Evolutionary conservation across 768 basidiomycete species (phyloP).

Genomic region (Coprinopsis cinerea): DNA sequence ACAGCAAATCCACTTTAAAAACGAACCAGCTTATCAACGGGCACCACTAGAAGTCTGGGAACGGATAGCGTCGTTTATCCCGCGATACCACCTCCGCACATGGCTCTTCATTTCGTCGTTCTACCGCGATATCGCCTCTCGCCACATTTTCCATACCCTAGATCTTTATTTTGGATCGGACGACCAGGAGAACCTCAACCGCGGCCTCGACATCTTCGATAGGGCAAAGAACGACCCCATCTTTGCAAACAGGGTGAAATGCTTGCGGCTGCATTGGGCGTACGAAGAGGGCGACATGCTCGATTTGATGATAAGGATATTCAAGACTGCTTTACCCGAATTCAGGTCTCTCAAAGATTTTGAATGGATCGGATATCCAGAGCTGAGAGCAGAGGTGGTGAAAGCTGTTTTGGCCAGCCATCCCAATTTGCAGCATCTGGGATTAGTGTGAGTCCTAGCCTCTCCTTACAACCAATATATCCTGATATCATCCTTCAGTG

Average conservation of each 20-base stretch:
- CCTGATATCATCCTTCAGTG: slow-evolving; percentile 15
- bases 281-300: slow-evolving; percentile 66
- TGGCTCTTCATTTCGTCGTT: slow-evolving; percentile 64
- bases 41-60: slow-evolving; percentile 67
- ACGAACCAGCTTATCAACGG: slow-evolving; percentile 55
- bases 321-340: slow-evolving; percentile 56
- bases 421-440: slow-evolving; percentile 47
- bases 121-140: slow-evolving; percentile 58
- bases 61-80: slow-evolving; percentile 53
- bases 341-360: slow-evolving; percentile 58
- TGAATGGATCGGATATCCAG: slow-evolving; percentile 76
- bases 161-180: slow-evolving; percentile 68
- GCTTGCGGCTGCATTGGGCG: slow-evolving; percentile 60
- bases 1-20: slow-evolving; percentile 44
- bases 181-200: slow-evolving; percentile 52
- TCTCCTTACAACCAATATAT: background rate
- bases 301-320: slow-evolving; percentile 57
- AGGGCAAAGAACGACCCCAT: slow-evolving; percentile 54
- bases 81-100: slow-evolving; percentile 60
- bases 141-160: slow-evolving; percentile 60
- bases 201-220: slow-evolving; percentile 63
- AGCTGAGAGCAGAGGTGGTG: slow-evolving; percentile 63
- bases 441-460: slow-evolving; percentile 36
- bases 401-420: slow-evolving; percentile 50
- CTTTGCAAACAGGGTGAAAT: slow-evolving; percentile 56